Percentiles rank a stretch among this genome's conserved stretches.
These are phyloP conservation scores for Wickerhamomyces subpelliculosus DNA, from an alignment of 805 yeast genomes.

Conservation along the genomic window DNA sequence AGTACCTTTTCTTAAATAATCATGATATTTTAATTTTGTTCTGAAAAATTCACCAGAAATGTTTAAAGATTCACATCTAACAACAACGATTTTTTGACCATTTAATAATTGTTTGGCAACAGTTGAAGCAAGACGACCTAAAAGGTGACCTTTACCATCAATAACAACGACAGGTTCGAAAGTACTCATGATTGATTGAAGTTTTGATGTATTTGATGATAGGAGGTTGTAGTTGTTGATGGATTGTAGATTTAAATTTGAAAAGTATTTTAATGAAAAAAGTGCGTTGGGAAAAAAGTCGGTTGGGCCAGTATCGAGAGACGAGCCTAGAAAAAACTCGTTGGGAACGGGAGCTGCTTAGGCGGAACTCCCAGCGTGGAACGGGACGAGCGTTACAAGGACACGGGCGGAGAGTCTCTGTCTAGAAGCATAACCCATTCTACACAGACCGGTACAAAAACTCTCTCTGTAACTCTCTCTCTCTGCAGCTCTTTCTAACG, in stretches of 20 bases:
- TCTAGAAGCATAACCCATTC: too few species aligned
- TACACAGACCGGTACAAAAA: too few species aligned
- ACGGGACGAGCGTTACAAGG: not conserved
- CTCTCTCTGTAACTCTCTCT: too few species aligned
- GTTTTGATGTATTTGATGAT: not conserved
- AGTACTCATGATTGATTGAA: constrained; percentile 37
- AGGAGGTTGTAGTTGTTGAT: not conserved
- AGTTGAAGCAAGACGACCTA: constrained; percentile 98
- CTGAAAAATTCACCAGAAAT: constrained; percentile 99
- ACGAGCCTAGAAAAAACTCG: too few species aligned
- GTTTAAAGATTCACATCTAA: constrained; percentile 96
- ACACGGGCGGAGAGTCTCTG: not conserved
- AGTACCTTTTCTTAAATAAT: constrained; percentile 98
- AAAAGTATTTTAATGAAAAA: not conserved
- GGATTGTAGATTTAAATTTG: not conserved
- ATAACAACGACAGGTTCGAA: constrained; percentile 96
- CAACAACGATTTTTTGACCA: constrained; percentile 97
- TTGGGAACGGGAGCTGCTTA: not conserved
- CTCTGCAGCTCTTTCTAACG: too few species aligned
- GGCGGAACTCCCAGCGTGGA: not conserved
- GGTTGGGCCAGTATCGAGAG: not conserved
- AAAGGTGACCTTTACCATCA: constrained; percentile 99
- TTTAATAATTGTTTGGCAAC: constrained; percentile 97
- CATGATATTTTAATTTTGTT: constrained; percentile 99
- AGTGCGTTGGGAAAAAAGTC: not conserved